Conservation (phyloP, 768 basidiomycete species). For the Coprinopsis marcescibilis region DNA sequence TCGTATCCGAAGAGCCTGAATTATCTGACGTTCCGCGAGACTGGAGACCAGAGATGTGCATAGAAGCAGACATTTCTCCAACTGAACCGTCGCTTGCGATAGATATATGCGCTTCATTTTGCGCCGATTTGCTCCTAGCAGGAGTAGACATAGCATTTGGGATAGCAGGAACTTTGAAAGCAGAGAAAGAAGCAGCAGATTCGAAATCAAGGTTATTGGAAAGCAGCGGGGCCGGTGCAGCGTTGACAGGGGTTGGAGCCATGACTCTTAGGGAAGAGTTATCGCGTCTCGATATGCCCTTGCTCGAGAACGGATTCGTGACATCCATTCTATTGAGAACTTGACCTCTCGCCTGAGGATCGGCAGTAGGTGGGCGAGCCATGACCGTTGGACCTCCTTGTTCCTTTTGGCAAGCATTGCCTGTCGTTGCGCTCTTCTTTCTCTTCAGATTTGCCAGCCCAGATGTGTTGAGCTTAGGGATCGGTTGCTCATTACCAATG, state of each 20-base stretch:
- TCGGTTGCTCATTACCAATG: neutral
- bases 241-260: neutral
- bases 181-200: neutral
- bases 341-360: neutral
- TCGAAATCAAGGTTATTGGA: neutral
- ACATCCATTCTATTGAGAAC: neutral
- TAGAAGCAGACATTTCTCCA: neutral
- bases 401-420: neutral
- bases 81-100: conserved; percentile 2
- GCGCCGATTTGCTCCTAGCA: neutral
- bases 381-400: neutral
- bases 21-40: conserved; percentile 3
- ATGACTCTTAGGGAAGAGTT: neutral
- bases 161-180: neutral
- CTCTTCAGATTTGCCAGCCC: neutral
- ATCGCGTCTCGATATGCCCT: neutral
- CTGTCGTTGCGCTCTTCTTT: neutral
- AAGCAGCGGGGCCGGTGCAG: neutral
- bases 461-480: neutral
- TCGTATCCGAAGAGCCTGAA: neutral
- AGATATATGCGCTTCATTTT: conserved; percentile 26
- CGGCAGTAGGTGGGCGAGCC: neutral
- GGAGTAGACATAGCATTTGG: conserved; percentile 5
- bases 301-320: neutral
- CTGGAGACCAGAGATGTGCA: neutral